Percentiles rank a stretch among this genome's conserved stretches.
phyloP scores from a whole-genome alignment of 1,284 basidiomycete genomes.

The Cryptococcus sp. region DNA sequence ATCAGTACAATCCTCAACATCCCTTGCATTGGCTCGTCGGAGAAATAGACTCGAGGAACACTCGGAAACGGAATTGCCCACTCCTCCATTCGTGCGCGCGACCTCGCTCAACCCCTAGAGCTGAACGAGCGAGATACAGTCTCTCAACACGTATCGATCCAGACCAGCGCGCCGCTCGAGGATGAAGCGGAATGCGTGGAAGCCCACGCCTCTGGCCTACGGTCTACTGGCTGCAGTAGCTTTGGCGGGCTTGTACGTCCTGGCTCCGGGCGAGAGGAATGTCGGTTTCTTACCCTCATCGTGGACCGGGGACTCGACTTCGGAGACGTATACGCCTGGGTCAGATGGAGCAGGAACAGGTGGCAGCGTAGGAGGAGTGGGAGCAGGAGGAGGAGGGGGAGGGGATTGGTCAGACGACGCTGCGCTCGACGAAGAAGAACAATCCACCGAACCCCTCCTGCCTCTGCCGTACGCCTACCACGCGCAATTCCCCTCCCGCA shows the following conservation, averaged over 20 bases:
- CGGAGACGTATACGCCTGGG: not conserved
- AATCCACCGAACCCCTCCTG: constrained; percentile 9
- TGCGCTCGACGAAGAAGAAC: constrained; percentile 4
- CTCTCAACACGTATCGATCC: too few species aligned
- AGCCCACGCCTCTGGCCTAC: constrained; percentile 17
- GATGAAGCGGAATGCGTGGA: constrained; percentile 13
- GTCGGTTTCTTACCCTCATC: constrained; percentile 6
- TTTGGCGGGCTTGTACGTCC: not conserved
- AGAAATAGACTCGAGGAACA: too few species aligned
- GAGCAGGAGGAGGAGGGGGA: not conserved
- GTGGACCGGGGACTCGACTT: not conserved
- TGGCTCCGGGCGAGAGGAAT: not conserved
- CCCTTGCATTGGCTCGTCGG: too few species aligned
- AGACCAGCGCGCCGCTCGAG: too few species aligned
- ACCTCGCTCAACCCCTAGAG: too few species aligned
- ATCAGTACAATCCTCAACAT: too few species aligned
- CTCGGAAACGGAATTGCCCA: too few species aligned
- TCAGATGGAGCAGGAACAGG: not conserved
- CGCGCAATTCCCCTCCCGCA: constrained; percentile 15
- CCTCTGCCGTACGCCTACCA: constrained; percentile 21
- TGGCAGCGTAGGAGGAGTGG: too few species aligned
- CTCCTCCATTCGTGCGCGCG: too few species aligned
- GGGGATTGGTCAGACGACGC: not conserved
- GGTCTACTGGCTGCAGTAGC: constrained; percentile 1
- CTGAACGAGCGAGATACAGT: too few species aligned